These are phyloP conservation scores for Pholiota molesta DNA, from an alignment of 768 basidiomycete genomes.

Conservation along the genomic window DNA sequence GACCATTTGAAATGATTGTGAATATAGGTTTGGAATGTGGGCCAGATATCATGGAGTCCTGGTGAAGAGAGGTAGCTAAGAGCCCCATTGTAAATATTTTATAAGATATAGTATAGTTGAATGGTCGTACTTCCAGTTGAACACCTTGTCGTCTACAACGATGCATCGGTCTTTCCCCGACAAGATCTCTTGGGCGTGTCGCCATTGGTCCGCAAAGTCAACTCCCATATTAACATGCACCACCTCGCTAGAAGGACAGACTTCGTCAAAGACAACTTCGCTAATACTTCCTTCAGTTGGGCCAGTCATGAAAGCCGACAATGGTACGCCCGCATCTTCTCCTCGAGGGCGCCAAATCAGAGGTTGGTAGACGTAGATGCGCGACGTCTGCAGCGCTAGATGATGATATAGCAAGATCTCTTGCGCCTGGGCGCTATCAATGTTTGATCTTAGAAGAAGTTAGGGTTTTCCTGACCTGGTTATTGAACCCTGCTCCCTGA, in stretches of 20 bases:
- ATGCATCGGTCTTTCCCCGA: slow-evolving; percentile 40
- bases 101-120: neutral
- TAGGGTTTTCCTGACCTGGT: slow-evolving; percentile 34
- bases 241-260: slow-evolving; percentile 41
- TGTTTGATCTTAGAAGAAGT: neutral
- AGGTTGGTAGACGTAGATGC: slow-evolving; percentile 49
- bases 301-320: slow-evolving; percentile 46
- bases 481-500: slow-evolving; percentile 53
- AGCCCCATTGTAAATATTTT: neutral
- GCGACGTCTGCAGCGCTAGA: slow-evolving; percentile 39
- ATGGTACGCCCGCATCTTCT: slow-evolving; percentile 39
- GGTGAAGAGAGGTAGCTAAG: slow-evolving; percentile 42
- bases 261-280: slow-evolving; percentile 38
- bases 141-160: slow-evolving; percentile 45
- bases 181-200: slow-evolving; percentile 36
- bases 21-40: slow-evolving; percentile 41
- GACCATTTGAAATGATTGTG: slow-evolving; percentile 46
- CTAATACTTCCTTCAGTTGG: slow-evolving; percentile 40
- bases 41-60: slow-evolving; percentile 43
- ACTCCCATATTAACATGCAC: slow-evolving; percentile 34
- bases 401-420: slow-evolving; percentile 51
- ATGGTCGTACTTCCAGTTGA: slow-evolving; percentile 43
- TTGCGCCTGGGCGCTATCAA: slow-evolving; percentile 35
- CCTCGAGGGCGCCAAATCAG: slow-evolving; percentile 49
- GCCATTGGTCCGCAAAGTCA: slow-evolving; percentile 36